Conservation (phyloP, 768 basidiomycete species). For the Suillus placidus region DNA sequence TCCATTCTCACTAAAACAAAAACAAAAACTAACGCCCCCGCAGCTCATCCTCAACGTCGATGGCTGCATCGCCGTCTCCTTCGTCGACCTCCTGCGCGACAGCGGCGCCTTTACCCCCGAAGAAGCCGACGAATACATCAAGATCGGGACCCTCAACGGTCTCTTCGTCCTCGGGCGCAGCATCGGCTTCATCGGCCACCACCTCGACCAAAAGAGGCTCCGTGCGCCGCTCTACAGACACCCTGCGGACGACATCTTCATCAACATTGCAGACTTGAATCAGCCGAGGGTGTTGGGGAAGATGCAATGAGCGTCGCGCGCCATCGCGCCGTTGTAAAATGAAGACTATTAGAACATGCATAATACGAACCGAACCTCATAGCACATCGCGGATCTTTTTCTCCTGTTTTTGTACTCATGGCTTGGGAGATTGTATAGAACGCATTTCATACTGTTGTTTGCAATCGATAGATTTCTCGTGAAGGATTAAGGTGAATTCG, state of each 20-base stretch:
- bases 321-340: too few species aligned
- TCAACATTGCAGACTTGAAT: constrained; percentile 86
- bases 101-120: constrained; percentile 93
- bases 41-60: constrained; percentile 96
- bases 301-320: too few species aligned
- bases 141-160: constrained; percentile 93
- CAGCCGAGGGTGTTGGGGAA: constrained; percentile 51
- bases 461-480: too few species aligned
- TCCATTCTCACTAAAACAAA: background rate
- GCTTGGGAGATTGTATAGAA: too few species aligned
- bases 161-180: constrained; percentile 97
- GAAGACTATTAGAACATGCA: too few species aligned
- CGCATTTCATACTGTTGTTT: too few species aligned
- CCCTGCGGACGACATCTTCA: constrained; percentile 94
- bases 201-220: constrained; percentile 95
- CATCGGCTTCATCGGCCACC: constrained; percentile 97
- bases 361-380: too few species aligned
- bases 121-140: constrained; percentile 97
- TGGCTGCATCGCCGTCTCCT: constrained; percentile 93
- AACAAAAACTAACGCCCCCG: background rate
- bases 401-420: too few species aligned
- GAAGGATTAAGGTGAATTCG: too few species aligned
- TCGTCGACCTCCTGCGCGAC: constrained; percentile 92
- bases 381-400: too few species aligned
- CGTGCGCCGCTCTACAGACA: constrained; percentile 92